Evolutionary conservation across 2,329 filamentous ascomycete species (phyloP).

Genomic region (Aureobasidium melanogenum): DNA sequence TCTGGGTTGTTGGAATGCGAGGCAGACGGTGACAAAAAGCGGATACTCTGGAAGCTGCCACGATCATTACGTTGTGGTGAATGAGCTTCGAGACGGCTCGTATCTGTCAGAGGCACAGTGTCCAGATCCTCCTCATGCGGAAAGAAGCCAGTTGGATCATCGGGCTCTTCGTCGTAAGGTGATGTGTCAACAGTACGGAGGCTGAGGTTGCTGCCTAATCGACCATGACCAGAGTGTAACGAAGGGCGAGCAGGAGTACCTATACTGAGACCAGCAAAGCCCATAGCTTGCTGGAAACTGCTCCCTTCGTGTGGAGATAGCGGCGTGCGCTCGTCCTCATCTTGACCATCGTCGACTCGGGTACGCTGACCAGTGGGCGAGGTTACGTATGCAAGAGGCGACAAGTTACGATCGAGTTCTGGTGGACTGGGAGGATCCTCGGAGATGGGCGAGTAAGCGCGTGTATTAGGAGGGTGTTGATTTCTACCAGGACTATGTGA

Average conservation of each 20-base stretch:
- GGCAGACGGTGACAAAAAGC: constrained; percentile 39
- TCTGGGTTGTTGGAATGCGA: constrained; percentile 49
- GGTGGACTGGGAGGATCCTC: constrained; percentile 1
- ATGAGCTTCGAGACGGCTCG: constrained; percentile 28
- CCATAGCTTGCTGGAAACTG: constrained; percentile 41
- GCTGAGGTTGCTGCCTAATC: constrained; percentile 21
- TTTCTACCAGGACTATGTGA: constrained; percentile 38
- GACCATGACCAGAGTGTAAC: constrained; percentile 14
- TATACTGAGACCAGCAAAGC: constrained; percentile 38
- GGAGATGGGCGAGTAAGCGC: constrained; percentile 10
- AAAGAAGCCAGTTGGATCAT: constrained; percentile 47
- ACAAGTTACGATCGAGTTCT: background rate
- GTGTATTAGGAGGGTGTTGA: background rate
- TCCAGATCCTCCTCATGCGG: constrained; percentile 45
- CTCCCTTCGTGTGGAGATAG: constrained; percentile 37
- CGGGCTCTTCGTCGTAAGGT: constrained; percentile 40
- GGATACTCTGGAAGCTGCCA: constrained; percentile 43
- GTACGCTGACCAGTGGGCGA: constrained; percentile 27
- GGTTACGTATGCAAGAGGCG: constrained; percentile 27
- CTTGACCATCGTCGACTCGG: constrained; percentile 18
- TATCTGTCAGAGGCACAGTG: constrained; percentile 51
- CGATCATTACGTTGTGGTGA: constrained; percentile 35
- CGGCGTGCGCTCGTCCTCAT: constrained; percentile 28
- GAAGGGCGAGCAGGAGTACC: constrained; percentile 25
- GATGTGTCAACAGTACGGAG: constrained; percentile 21